phyloP scores from a whole-genome alignment of 352 stramenopile genomes.

The Globisporangium sylvaticum region DNA sequence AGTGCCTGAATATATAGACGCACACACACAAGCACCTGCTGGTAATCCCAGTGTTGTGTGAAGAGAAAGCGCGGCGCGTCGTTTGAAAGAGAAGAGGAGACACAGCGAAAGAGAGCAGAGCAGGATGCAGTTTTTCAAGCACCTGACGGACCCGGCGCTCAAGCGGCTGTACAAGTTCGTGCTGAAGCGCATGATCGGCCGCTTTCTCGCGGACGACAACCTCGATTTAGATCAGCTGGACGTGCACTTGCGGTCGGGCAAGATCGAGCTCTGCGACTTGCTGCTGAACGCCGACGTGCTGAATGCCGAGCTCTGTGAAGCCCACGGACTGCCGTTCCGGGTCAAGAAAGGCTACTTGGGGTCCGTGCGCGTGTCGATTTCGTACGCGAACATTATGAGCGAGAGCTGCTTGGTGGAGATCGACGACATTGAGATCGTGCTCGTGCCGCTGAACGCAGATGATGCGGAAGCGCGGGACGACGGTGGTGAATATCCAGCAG shows the following conservation, averaged over 20 bases:
- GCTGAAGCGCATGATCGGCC: slow-evolving; percentile 85
- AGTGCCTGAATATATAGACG: too few species aligned
- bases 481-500: slow-evolving; percentile 13
- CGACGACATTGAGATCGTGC: slow-evolving; percentile 85
- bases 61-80: background rate
- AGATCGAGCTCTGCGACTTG: slow-evolving; percentile 80
- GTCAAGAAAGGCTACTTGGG: slow-evolving; percentile 86
- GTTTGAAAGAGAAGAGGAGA: background rate
- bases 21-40: background rate
- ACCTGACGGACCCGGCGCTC: slow-evolving; percentile 83
- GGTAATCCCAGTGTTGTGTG: background rate
- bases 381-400: slow-evolving; percentile 85
- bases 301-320: slow-evolving; percentile 74
- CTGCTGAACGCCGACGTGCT: slow-evolving; percentile 74
- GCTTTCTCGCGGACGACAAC: slow-evolving; percentile 79
- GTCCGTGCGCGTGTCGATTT: slow-evolving; percentile 80
- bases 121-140: slow-evolving; percentile 85
- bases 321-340: slow-evolving; percentile 67
- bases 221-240: slow-evolving; percentile 86
- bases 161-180: slow-evolving; percentile 91
- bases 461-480: background rate
- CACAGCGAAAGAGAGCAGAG: background rate
- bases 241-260: slow-evolving; percentile 73
- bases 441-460: slow-evolving; percentile 44
- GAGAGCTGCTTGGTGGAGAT: slow-evolving; percentile 87